phyloP scores from a whole-genome alignment of 495 filamentous ascomycete species.

The Trichoderma orchidacearum region DNA sequence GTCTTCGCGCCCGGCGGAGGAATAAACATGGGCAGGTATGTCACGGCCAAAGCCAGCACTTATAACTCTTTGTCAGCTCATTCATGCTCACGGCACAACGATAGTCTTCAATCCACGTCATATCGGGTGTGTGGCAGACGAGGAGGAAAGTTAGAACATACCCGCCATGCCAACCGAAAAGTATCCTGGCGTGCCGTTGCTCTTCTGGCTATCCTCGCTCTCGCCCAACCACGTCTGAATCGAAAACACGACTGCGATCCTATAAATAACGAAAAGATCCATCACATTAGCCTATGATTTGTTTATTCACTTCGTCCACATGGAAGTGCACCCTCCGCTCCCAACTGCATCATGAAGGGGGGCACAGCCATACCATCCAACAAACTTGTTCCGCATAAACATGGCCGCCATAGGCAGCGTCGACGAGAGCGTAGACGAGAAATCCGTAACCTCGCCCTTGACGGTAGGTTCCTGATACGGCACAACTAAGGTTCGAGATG shows the following conservation, averaged over 20 bases:
- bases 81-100: not conserved
- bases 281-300: not conserved
- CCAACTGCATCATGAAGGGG: no score
- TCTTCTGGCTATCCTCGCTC: constrained; percentile 59
- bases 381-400: constrained; percentile 80
- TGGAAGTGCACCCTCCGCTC: no score
- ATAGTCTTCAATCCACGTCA: constrained; percentile 8
- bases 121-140: constrained; percentile 2
- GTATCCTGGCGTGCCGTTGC: constrained; percentile 57
- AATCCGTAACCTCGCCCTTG: constrained; percentile 31
- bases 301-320: not conserved
- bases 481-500: constrained; percentile 28
- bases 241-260: constrained; percentile 73
- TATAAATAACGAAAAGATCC: constrained; percentile 12
- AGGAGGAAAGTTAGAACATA: constrained; percentile 32
- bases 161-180: constrained; percentile 77
- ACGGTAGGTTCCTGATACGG: constrained; percentile 32
- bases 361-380: constrained; percentile 83
- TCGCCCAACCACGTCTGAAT: constrained; percentile 80
- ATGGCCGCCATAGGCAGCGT: constrained; percentile 91
- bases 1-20: constrained; percentile 38
- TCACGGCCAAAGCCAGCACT: constrained; percentile 72
- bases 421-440: constrained; percentile 57
- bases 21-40: constrained; percentile 76
- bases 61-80: no score